These are phyloP conservation scores for Ephemerocybe angulata DNA, from an alignment of 768 basidiomycete genomes.

Conservation along the genomic window DNA sequence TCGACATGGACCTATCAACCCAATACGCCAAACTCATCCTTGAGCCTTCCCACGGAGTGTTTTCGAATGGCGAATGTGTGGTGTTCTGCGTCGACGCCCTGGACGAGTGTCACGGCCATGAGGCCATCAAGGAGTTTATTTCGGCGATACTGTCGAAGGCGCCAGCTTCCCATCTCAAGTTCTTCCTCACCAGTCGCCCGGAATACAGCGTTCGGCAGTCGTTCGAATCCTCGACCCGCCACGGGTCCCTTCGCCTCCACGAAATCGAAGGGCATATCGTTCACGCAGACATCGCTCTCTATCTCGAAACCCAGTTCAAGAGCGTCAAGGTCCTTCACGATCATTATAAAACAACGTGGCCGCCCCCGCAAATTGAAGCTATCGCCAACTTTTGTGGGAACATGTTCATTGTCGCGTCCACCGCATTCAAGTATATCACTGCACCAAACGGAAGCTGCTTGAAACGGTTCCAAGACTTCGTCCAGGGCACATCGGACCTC, in stretches of 20 bases:
- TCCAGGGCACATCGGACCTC: neutral
- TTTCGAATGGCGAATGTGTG: neutral
- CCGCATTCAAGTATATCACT: neutral
- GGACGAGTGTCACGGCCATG: constrained; percentile 15
- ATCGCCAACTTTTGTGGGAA: neutral
- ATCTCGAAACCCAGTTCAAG: neutral
- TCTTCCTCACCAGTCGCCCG: constrained; percentile 20
- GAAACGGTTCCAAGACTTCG: neutral
- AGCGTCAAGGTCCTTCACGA: neutral
- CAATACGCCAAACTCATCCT: constrained; percentile 1
- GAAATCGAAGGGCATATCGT: constrained; percentile 6
- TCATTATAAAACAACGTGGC: neutral
- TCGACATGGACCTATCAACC: neutral
- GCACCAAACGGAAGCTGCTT: neutral
- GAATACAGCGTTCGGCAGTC: constrained; percentile 11
- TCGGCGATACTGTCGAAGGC: constrained; percentile 7
- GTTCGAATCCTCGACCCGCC: constrained; percentile 3
- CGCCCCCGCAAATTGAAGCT: neutral
- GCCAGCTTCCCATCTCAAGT: constrained; percentile 14
- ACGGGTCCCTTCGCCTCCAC: constrained; percentile 6
- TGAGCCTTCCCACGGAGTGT: neutral
- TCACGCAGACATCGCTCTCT: constrained; percentile 3
- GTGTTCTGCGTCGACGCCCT: constrained; percentile 22
- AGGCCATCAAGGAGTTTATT: constrained; percentile 16
- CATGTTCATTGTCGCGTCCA: neutral